Evolutionary conservation across 805 yeast species (phyloP).

Genomic region (Wickerhamiella nectarea): DNA sequence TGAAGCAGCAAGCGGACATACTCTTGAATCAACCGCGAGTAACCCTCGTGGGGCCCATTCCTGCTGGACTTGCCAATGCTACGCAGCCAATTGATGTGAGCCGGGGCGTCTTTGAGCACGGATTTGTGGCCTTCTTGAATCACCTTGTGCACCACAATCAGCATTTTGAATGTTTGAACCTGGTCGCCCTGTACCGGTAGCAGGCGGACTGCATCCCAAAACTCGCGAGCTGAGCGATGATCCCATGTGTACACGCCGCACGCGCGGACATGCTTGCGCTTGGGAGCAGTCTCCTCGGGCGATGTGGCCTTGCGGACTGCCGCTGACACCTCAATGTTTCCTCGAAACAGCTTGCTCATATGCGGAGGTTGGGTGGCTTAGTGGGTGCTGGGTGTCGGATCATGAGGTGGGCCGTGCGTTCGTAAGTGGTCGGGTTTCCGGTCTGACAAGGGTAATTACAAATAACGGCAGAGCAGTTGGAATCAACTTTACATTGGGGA

Average conservation of each 20-base stretch:
- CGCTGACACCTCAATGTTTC: conserved; percentile 29
- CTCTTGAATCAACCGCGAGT: conserved; percentile 61
- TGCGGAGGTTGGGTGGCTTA: neutral
- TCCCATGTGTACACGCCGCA: conserved; percentile 97
- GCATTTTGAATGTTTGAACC: conserved; percentile 70
- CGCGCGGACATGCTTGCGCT: conserved; percentile 88
- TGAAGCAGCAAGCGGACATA: conserved; percentile 56
- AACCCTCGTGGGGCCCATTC: conserved; percentile 29
- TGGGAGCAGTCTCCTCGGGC: conserved; percentile 80
- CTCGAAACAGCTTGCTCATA: conserved; percentile 22
- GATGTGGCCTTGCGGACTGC: conserved; percentile 76
- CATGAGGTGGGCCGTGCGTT: neutral
- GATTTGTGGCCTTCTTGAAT: conserved; percentile 97
- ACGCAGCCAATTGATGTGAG: conserved; percentile 64
- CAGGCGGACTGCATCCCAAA: conserved; percentile 71
- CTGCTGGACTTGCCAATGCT: conserved; percentile 43
- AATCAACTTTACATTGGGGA: no score
- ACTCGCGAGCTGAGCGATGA: conserved; percentile 66
- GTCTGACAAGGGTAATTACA: no score
- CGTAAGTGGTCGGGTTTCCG: no score
- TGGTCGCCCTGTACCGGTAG: conserved; percentile 73
- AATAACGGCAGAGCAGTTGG: no score
- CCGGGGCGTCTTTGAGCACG: conserved; percentile 64
- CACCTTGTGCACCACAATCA: conserved; percentile 78
- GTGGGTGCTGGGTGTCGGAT: neutral